Base-by-base conservation (phyloP, 1,284 basidiomycete genomes). In the Naganishia sp. region DNA sequence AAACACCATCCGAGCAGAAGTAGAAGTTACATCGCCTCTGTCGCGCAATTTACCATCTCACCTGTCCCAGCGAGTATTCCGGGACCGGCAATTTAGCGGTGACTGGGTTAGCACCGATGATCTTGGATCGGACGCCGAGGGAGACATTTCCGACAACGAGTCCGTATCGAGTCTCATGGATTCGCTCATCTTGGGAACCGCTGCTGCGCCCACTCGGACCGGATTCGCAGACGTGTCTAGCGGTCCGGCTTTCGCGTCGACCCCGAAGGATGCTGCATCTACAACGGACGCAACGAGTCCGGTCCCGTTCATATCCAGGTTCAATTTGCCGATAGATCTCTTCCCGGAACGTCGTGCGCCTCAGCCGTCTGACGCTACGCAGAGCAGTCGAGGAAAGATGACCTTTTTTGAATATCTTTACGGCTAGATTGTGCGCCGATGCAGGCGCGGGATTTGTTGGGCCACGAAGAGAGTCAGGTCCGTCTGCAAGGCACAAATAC, bases 341-440 rank as follows among this genome's bases (percentile, higher is more conserved):
- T 62, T 62, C 53, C 57, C 63, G 15, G 57, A 56, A 31, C 23
- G 55, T 23, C 23, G 62, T 18, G 51, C 50, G 23, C 50, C 46
- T 10, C 57, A 41, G 35, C 56, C 53, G 13, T 21, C 7, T 21
- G 46, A 2, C 32, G 35, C n/a, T 11, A 41, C 13, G 62, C 39
- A 23, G 18, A 25, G 13, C 7, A 10, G n/a, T 51, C 25, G 10
- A 50, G 25, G 42, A 43, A 76, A 74, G 69, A 75, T 76, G 18
- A 74, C 74, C 9, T 79, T 80, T 71, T 79, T 80, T 54, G 78
- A 79, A 52, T 79, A 77, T 66, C 69, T 80, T 5, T 80, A 77
- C 57, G 77, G 75, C 72, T 71, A 77, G 70, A 39, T 13, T 10
- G 35, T 39, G 35, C 35, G 35, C 10, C 10, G 35, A 39, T 10